Evolutionary conservation across 805 yeast genomes (phyloP).

Genomic region (Starmerella stellata): DNA sequence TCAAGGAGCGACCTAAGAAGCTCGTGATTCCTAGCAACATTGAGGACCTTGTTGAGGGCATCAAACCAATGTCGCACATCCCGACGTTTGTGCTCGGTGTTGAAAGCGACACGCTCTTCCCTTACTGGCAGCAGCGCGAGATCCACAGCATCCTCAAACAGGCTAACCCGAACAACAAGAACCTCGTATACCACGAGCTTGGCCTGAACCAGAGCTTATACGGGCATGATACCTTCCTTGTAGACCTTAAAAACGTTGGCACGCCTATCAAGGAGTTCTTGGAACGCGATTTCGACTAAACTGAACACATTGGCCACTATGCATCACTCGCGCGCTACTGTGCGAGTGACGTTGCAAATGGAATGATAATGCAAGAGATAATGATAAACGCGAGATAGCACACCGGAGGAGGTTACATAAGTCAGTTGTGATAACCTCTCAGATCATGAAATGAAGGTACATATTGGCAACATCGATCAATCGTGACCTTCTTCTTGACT

Average conservation of each 20-base stretch:
- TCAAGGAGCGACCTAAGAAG: slow-evolving; percentile 32
- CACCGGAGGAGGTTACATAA: no score
- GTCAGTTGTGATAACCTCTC: no score
- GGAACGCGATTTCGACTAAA: slow-evolving; percentile 14
- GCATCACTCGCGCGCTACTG: no score
- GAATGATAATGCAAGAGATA: no score
- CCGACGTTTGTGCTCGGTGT: slow-evolving; percentile 72
- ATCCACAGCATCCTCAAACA: slow-evolving; percentile 38
- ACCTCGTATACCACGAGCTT: slow-evolving; percentile 50
- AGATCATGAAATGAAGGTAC: no score
- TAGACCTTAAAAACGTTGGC: slow-evolving; percentile 67
- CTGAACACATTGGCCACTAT: no score
- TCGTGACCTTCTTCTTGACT: no score
- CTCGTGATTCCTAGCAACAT: slow-evolving; percentile 22
- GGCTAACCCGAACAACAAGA: slow-evolving; percentile 19
- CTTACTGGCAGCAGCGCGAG: slow-evolving; percentile 87
- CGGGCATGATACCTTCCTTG: slow-evolving; percentile 81
- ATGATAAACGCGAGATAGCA: no score
- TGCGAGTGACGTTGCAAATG: no score
- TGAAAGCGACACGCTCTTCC: slow-evolving; percentile 81
- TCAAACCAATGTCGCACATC: slow-evolving; percentile 41
- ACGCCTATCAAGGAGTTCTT: slow-evolving; percentile 52
- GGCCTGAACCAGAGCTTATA: slow-evolving; percentile 59
- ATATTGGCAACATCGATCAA: no score
- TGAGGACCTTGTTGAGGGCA: slow-evolving; percentile 47